A percentile compares a stretch with the other conserved stretches of the same genome.
These are phyloP conservation scores for Fomitopsis pinicola DNA, from an alignment of 1,284 basidiomycete species.

Conservation along the genomic window DNA sequence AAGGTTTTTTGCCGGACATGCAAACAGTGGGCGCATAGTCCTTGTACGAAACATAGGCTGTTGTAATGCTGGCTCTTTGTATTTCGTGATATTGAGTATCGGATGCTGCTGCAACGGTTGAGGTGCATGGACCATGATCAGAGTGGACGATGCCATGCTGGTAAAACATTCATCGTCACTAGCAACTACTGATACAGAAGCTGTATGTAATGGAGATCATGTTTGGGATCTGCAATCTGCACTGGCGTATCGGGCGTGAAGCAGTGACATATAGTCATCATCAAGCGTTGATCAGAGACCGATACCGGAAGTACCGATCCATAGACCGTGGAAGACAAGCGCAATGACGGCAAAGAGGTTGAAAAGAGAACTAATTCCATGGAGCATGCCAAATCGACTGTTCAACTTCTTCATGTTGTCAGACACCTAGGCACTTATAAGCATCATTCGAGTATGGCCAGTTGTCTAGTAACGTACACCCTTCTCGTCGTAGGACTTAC, in stretches of 20 bases:
- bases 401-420: conserved; percentile 66
- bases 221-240: too few relatives aligned
- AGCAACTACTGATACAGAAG: too few relatives aligned
- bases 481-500: conserved; percentile 59
- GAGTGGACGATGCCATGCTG: not conserved
- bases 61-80: conserved; percentile 31
- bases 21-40: conserved; percentile 67
- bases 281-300: not conserved
- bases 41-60: conserved; percentile 22
- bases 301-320: conserved; percentile 54
- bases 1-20: conserved; percentile 79
- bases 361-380: conserved; percentile 64
- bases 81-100: conserved; percentile 6
- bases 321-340: conserved; percentile 69
- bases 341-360: conserved; percentile 62
- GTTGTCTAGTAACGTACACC: conserved; percentile 40
- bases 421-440: conserved; percentile 47
- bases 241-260: not conserved
- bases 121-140: not conserved
- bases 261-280: not conserved
- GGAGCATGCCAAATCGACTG: conserved; percentile 57
- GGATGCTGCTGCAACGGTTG: not conserved
- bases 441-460: not conserved
- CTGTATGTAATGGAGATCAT: too few relatives aligned
- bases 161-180: not conserved